These are phyloP conservation scores for Lipomyces mesembrius DNA, from an alignment of 805 yeast species.

Conservation along the genomic window DNA sequence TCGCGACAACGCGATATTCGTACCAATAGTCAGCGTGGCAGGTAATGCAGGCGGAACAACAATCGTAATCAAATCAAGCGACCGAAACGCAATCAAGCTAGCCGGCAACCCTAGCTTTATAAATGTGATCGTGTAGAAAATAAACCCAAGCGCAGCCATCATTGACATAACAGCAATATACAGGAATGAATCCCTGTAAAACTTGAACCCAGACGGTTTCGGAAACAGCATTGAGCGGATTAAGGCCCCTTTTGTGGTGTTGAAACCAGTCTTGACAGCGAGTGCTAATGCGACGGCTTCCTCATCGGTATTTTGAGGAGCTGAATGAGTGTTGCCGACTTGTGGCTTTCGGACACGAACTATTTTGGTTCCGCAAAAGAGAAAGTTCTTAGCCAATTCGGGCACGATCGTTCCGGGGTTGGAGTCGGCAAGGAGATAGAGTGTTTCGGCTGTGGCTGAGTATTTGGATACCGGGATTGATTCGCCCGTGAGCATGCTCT, in stretches of 20 bases:
- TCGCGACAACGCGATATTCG: conserved; percentile 85
- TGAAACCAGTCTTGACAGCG: conserved; percentile 87
- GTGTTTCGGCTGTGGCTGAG: conserved; percentile 65
- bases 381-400: conserved; percentile 69
- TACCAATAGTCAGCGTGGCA: conserved; percentile 95
- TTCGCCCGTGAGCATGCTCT: conserved; percentile 97
- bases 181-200: conserved; percentile 91
- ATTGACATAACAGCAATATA: conserved; percentile 93
- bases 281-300: conserved; percentile 84
- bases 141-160: conserved; percentile 83
- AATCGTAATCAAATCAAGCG: conserved; percentile 90
- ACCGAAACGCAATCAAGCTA: conserved; percentile 77
- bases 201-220: conserved; percentile 89
- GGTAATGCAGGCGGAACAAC: conserved; percentile 99
- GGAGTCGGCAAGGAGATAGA: conserved; percentile 42
- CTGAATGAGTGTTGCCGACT: conserved; percentile 14
- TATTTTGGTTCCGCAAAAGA: conserved; percentile 88
- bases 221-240: conserved; percentile 97
- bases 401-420: conserved; percentile 62
- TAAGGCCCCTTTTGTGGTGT: conserved; percentile 93
- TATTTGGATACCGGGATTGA: conserved; percentile 92
- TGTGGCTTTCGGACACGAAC: conserved; percentile 74
- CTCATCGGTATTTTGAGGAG: conserved; percentile 3
- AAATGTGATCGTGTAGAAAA: conserved; percentile 81
- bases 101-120: conserved; percentile 73